phyloP scores from a whole-genome alignment of 495 filamentous ascomycete species.

The Aspergillus diversus region DNA sequence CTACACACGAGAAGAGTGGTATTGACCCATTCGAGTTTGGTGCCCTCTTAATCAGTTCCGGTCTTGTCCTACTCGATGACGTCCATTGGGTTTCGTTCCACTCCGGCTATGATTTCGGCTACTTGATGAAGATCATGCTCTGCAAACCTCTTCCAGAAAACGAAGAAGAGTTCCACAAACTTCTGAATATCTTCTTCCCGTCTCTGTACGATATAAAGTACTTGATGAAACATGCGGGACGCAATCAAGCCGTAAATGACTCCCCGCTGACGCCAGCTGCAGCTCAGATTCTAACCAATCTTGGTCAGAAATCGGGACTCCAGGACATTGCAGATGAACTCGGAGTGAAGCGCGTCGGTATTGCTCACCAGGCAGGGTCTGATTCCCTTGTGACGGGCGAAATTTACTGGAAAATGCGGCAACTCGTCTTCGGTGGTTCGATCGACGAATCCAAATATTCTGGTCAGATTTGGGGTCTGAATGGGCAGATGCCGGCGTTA shows the following conservation, averaged over 20 bases:
- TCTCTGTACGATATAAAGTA: conserved; percentile 95
- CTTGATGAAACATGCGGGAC: conserved; percentile 84
- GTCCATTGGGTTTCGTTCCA: conserved; percentile 97
- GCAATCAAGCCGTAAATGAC: conserved; percentile 62
- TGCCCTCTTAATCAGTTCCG: conserved; percentile 84
- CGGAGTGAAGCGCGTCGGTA: conserved; percentile 81
- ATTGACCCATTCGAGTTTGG: conserved; percentile 91
- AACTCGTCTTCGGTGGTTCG: conserved; percentile 80
- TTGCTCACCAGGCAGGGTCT: conserved; percentile 86
- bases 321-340: conserved; percentile 94
- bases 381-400: conserved; percentile 91
- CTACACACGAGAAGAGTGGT: conserved; percentile 78
- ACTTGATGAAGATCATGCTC: conserved; percentile 89
- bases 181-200: conserved; percentile 90
- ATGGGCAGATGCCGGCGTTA: conserved; percentile 58
- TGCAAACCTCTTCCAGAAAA: conserved; percentile 80
- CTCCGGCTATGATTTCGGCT: conserved; percentile 98
- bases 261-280: conserved; percentile 63
- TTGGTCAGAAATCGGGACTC: conserved; percentile 84
- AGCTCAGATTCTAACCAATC: conserved; percentile 70
- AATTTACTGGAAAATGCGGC: conserved; percentile 87
- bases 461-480: conserved; percentile 88
- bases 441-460: conserved; percentile 75
- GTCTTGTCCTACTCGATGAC: conserved; percentile 83
- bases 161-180: conserved; percentile 81